Percentiles rank a stretch among this genome's conserved stretches.
phyloP scores from a whole-genome alignment of 2,329 filamentous ascomycete species.

The Pseudodiploospora longispora region DNA sequence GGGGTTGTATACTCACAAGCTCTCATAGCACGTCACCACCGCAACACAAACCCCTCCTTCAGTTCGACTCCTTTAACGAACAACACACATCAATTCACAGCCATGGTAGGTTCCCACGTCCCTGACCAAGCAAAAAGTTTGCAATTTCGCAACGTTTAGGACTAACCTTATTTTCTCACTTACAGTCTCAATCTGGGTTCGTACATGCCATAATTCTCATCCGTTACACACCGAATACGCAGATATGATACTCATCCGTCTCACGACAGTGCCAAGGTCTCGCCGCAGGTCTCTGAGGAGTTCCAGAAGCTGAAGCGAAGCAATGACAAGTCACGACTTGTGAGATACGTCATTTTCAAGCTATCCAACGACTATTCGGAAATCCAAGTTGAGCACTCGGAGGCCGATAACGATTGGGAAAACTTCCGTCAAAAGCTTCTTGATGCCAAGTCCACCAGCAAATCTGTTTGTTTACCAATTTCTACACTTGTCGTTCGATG shows the following conservation, averaged over 20 bases:
- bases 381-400: constrained; percentile 72
- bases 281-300: constrained; percentile 49
- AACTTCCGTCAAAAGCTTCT: constrained; percentile 69
- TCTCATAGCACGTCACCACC: no score
- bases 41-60: no score
- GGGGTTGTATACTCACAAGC: no score
- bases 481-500: background rate
- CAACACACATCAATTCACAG: constrained; percentile 20
- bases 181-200: constrained; percentile 62
- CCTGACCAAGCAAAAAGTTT: background rate
- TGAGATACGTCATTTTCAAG: constrained; percentile 86
- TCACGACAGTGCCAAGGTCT: constrained; percentile 4
- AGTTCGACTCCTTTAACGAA: no score
- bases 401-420: constrained; percentile 59
- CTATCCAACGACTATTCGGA: constrained; percentile 75
- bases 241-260: no score
- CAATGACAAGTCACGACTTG: constrained; percentile 15
- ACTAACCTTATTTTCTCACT: background rate
- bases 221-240: background rate
- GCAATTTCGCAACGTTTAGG: no score
- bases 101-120: constrained; percentile 29
- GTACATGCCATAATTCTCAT: constrained; percentile 14
- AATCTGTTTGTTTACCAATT: constrained; percentile 41
- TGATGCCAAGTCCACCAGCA: constrained; percentile 64
- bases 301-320: constrained; percentile 24